Base-by-base conservation (phyloP, 2,329 filamentous ascomycete genomes). In the Xylariaceae sp. region DNA sequence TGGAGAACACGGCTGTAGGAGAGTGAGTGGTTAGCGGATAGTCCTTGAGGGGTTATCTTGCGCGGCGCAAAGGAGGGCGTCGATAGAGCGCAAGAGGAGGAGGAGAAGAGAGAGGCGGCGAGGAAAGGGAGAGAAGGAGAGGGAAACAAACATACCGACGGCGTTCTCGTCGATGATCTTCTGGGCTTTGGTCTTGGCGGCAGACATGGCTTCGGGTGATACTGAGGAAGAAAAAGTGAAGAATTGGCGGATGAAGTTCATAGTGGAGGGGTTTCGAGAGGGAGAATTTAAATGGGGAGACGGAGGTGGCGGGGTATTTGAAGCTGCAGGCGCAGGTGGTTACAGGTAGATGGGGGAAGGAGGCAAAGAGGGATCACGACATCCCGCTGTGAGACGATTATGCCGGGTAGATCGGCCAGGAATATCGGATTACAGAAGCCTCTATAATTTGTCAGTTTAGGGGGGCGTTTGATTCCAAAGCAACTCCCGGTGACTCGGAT, bases 131-230 rank as follows among this genome's bases (percentile, higher is more conserved):
- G 27, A 25, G 17, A 46, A 29, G 23, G 33, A 19, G 36, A 42
- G 16, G 19, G 25, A 33, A 50, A 38, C 29, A 37, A 27, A 45
- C 83, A 44, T 75, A 88, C 85, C 84, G 68, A 95, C 90, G 60
- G 82, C 72, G 73, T 95, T 93, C 64, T 91, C 83, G 70, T 93
- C 82, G 68, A 97, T 95, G 72, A 96, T 83, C 63, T 75, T 69
- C 70, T 95, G 82, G 51, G 87, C 88, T 71, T 94, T 94, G 54
- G 79, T 76, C 72, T 87, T 88, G 63, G 88, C 87, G 65, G 86
- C 81, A 63, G 88, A 83, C 87, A 95, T 94, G 61, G 72, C 79
- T 71, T 79, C 75, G 58, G 85, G 75, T 67, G 77, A 45, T 35
- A 40, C 73, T 64, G 72, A 66, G 43, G 75, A 67, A n/a, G n/a